These are phyloP conservation scores for Gossypium sturtianum DNA, from an alignment of 345 rosid species.

Conservation along the genomic window DNA sequence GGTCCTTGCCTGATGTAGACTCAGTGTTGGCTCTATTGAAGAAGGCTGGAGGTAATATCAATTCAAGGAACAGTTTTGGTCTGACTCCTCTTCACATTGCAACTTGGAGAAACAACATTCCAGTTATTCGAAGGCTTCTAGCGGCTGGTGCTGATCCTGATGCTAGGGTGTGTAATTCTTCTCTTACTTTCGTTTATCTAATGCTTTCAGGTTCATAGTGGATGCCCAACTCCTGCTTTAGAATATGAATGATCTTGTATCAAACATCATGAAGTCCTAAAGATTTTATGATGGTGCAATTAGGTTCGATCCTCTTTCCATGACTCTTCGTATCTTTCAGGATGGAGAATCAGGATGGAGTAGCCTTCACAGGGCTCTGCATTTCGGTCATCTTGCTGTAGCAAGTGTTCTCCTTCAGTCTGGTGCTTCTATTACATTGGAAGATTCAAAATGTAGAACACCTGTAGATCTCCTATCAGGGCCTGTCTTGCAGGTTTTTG, in stretches of 20 bases:
- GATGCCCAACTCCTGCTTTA: conserved; percentile 2
- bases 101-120: conserved; percentile 91
- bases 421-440: conserved; percentile 63
- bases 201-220: background rate
- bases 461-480: conserved; percentile 91
- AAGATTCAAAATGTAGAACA: conserved; percentile 70
- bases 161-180: conserved; percentile 71
- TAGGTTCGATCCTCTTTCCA: background rate
- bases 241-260: background rate
- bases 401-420: conserved; percentile 77
- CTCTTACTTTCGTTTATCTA: conserved; percentile 5
- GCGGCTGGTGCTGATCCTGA: conserved; percentile 96
- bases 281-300: conserved; percentile 1
- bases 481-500: conserved; percentile 67
- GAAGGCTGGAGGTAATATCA: conserved; percentile 78
- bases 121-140: conserved; percentile 79
- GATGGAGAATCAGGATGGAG: conserved; percentile 99
- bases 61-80: conserved; percentile 69
- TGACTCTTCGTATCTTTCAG: conserved; percentile 35
- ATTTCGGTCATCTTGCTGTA: conserved; percentile 97
- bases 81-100: conserved; percentile 88
- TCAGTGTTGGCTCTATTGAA: conserved; percentile 53
- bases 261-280: background rate
- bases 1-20: conserved; percentile 81
- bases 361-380: conserved; percentile 93